These are phyloP conservation scores for Truncatella angustata DNA, from an alignment of 2,329 filamentous ascomycete species.

Conservation along the genomic window DNA sequence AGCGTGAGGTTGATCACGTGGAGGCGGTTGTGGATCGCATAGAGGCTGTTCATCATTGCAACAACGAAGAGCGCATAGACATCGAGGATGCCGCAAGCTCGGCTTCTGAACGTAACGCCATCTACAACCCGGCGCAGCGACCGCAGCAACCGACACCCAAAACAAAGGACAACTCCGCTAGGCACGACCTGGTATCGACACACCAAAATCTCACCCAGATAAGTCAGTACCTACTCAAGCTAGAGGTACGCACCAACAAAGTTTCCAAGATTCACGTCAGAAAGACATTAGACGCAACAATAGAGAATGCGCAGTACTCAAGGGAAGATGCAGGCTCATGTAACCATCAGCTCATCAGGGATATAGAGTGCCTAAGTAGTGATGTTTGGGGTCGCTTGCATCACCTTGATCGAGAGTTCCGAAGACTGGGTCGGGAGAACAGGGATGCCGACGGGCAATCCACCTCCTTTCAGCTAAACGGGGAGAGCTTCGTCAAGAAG, in stretches of 20 bases:
- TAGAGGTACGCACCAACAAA: slow-evolving; percentile 25
- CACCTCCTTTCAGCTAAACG: slow-evolving; percentile 14
- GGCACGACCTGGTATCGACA: slow-evolving; percentile 9
- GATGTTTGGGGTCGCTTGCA: slow-evolving; percentile 20
- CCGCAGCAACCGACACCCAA: background rate
- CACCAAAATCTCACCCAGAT: slow-evolving; percentile 22
- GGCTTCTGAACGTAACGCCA: background rate
- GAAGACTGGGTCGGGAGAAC: slow-evolving; percentile 13
- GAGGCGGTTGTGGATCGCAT: background rate
- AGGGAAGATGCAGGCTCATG: background rate
- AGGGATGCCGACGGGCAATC: slow-evolving; percentile 11
- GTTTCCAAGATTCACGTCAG: slow-evolving; percentile 26
- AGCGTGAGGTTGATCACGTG: background rate
- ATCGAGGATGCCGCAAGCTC: background rate
- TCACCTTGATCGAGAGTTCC: slow-evolving; percentile 23
- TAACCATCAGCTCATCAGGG: slow-evolving; percentile 17
- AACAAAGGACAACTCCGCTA: background rate
- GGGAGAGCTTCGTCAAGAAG: slow-evolving; percentile 18
- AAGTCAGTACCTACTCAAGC: slow-evolving; percentile 27
- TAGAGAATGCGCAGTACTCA: slow-evolving; percentile 14
- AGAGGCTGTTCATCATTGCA: background rate
- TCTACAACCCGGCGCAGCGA: background rate
- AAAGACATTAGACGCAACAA: slow-evolving; percentile 25
- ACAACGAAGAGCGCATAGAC: too few species aligned
- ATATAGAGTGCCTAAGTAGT: slow-evolving; percentile 19